Conservation (phyloP, 176 grass and related monocot species). For the Chloris gayana region DNA sequence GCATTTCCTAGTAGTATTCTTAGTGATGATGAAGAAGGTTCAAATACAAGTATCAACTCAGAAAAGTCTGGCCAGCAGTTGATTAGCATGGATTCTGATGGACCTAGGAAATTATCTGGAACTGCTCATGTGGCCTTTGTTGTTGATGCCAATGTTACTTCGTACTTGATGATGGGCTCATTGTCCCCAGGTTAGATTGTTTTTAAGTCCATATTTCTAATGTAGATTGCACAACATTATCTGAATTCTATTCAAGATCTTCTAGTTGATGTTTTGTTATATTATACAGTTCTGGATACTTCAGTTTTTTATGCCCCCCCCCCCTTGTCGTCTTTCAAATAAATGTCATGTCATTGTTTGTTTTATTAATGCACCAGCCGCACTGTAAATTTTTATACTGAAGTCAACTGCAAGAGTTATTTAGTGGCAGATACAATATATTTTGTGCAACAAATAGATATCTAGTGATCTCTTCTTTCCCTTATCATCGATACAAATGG, state of each 20-base stretch:
- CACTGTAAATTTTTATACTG: background rate
- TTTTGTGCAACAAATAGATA: slow-evolving; percentile 18
- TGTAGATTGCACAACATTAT: background rate
- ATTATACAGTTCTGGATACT: background rate
- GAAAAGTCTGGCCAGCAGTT: slow-evolving; percentile 75
- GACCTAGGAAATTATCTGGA: slow-evolving; percentile 65
- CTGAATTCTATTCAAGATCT: slow-evolving; percentile 20
- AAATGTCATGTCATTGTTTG: background rate
- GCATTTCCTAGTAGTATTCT: slow-evolving; percentile 68
- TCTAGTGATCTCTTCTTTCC: slow-evolving; percentile 31
- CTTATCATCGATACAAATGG: slow-evolving; percentile 9
- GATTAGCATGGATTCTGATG: slow-evolving; percentile 50
- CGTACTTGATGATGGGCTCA: slow-evolving; percentile 99
- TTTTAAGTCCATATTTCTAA: slow-evolving; percentile 17
- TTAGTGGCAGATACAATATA: background rate
- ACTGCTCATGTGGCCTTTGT: slow-evolving; percentile 88
- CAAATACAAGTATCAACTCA: slow-evolving; percentile 82
- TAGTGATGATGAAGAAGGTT: slow-evolving; percentile 96
- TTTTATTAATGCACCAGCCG: too few species aligned
- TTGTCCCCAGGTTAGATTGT: slow-evolving; percentile 82
- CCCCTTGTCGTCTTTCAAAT: background rate
- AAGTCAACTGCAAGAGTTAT: background rate
- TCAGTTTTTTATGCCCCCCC: background rate
- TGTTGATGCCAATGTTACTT: slow-evolving; percentile 99
- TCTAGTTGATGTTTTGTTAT: background rate